Conservation (phyloP, 768 basidiomycete genomes). For the Suillus subluteus region DNA sequence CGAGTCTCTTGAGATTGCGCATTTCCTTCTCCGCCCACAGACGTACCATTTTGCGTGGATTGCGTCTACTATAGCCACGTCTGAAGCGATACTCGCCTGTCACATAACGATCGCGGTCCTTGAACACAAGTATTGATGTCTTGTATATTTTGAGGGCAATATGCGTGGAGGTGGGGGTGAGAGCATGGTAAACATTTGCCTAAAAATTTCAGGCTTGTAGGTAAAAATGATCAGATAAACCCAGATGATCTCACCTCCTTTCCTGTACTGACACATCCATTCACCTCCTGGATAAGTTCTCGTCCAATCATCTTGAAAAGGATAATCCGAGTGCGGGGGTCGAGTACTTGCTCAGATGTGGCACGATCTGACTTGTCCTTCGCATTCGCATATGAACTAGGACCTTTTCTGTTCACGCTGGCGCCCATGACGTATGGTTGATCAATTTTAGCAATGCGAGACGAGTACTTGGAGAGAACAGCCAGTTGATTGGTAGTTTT, state of each 20-base stretch:
- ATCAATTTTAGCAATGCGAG: constrained; percentile 75
- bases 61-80: constrained; percentile 83
- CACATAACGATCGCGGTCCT: constrained; percentile 96
- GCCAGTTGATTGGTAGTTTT: constrained; percentile 74
- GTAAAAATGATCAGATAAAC: constrained; percentile 15
- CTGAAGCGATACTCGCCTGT: constrained; percentile 96
- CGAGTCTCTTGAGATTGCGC: constrained; percentile 88
- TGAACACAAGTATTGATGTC: constrained; percentile 96
- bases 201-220: constrained; percentile 31
- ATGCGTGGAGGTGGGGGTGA: constrained; percentile 56
- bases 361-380: constrained; percentile 98
- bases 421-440: constrained; percentile 68
- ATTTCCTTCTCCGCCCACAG: constrained; percentile 99
- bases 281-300: constrained; percentile 85
- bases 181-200: constrained; percentile 97
- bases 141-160: constrained; percentile 98
- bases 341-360: constrained; percentile 95
- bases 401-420: constrained; percentile 91
- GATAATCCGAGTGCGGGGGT: constrained; percentile 92
- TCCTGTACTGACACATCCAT: constrained; percentile 96
- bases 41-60: constrained; percentile 98
- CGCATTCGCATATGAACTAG: constrained; percentile 80
- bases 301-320: constrained; percentile 96
- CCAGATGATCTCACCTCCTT: constrained; percentile 74
- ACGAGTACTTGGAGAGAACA: constrained; percentile 75